Base-by-base conservation (phyloP, 2,329 filamentous ascomycete species). In the Curvularia spicifera region DNA sequence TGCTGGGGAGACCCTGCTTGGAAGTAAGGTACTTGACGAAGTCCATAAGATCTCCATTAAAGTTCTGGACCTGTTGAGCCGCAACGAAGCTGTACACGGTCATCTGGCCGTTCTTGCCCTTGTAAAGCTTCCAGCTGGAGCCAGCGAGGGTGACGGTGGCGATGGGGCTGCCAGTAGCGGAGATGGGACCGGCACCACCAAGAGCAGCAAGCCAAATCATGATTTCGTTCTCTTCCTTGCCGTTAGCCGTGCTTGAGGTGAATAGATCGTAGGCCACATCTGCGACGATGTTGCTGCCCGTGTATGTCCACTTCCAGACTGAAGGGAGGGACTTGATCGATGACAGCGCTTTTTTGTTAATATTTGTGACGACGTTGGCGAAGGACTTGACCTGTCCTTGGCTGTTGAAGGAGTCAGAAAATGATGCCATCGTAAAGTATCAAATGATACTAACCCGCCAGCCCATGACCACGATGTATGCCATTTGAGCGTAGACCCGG, bases 191-290 rank as follows among this genome's bases (percentile, higher is more conserved):
- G 1, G 84, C 84, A 50, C 83, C 82, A 26, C 83, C 85, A 44
- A 87, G 74, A 29, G 83, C 84, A 3, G 79, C 82, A 45, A 88
- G 78, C 87, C 87, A 89, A 64, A 89, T 81, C 87, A 89, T 89
- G 66, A 89, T 78, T 74, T 89, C 87, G 68, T 85, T 88, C 65
- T 85, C 78, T n/a, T 80, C 70, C 46, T 63, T 70, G 42, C 78
- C 80, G 29, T 75, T 74, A 1, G 83, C 79, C 18, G 78, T 78
- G 42, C 82, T 78, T 7, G 78, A 77, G 15, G 85, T 85, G 76
- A 89, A 89, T 50, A 88, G 73, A 70, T 88, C 85, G 67, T 87
- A 89, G 13, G 85, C 79, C 15, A 89, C 86, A 67, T 89, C 81
- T 51, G 84, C 84, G 33, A 85, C 76, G 48, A 87, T 71, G 55